phyloP scores from a whole-genome alignment of 1,139 yeast species.

The Blastobotrys aristatus region DNA sequence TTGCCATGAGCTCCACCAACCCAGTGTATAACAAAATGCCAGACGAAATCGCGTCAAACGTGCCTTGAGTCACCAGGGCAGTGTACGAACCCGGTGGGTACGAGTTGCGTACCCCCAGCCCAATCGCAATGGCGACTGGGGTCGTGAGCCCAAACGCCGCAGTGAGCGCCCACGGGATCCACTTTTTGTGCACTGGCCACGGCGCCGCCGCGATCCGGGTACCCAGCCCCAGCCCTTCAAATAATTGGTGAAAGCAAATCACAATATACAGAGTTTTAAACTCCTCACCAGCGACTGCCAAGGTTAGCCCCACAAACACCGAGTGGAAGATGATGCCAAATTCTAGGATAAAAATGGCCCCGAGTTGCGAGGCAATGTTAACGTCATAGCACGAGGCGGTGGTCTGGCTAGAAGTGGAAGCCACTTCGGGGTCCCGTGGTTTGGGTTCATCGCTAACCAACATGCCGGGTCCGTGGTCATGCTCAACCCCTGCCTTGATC shows the following conservation, averaged over 20 bases:
- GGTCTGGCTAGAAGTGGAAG: not conserved
- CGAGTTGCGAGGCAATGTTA: conserved; percentile 35
- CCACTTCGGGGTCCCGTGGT: conserved; percentile 3
- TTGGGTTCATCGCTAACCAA: conserved; percentile 9
- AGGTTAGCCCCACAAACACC: conserved; percentile 67
- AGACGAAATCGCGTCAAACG: conserved; percentile 76
- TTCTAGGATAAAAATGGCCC: conserved; percentile 61
- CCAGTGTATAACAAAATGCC: conserved; percentile 86
- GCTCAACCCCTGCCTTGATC: conserved; percentile 23
- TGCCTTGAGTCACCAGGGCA: conserved; percentile 68
- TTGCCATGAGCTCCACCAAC: conserved; percentile 81
- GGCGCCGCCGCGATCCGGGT: conserved; percentile 70
- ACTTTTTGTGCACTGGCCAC: conserved; percentile 51
- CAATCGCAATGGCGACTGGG: conserved; percentile 81
- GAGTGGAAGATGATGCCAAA: conserved; percentile 82
- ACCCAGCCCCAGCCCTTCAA: conserved; percentile 91
- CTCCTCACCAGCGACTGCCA: conserved; percentile 71
- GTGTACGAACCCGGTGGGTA: conserved; percentile 55
- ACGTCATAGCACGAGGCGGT: not conserved
- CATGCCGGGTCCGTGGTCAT: conserved; percentile 29
- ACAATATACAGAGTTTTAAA: conserved; percentile 74
- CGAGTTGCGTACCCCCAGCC: conserved; percentile 70
- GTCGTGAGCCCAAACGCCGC: conserved; percentile 65
- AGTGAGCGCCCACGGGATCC: conserved; percentile 58
- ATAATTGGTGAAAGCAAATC: conserved; percentile 82